Base-by-base conservation (phyloP, 257 asterid species). In the Solanum appendiculatum region DNA sequence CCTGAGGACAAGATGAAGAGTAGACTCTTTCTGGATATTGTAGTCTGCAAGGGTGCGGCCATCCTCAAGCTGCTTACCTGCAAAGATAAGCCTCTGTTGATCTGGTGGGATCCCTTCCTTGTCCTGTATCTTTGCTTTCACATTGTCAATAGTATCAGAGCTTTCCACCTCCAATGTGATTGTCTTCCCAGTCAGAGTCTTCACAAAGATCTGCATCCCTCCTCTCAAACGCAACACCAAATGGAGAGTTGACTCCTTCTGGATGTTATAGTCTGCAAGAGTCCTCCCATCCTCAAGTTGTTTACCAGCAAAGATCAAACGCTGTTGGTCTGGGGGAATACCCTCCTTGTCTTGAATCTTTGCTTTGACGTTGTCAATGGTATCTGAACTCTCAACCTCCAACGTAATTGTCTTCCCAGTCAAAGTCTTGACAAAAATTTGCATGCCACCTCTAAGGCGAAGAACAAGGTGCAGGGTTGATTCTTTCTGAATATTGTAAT, bases 41-140 rank as follows among this genome's bases (percentile, higher is more conserved):
- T 75, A 75, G 58, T 75, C 83, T 75, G 83, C 83, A n/a, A 75
- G 58, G n/a, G 58, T 75, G 58, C 83, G 58, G 1, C 83, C 83
- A 75, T 75, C 83, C 36, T 75, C 83, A n/a, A 75, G 83, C 37
- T 75, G 83, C 60, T 75, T 75, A n/a, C 83, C 58, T 13, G 60
- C 83, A 14, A 75, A 75, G n/a, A 75, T 75, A 3, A 75, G 58
- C 58, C 83, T 75, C 83, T n/a, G 83, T 16, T 75, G 83, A 40
- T 75, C 83, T n/a, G 83, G 83, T 40, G 83, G 83, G 2, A 75
- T 75, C 36, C 83, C 83, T n/a, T 75, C 83, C 83, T 75, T 75
- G 2, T 75, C 83, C 36, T 75, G 83, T 40, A 75, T 75, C 83
- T 40, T 75, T 40, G 83, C 83, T 44, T 75, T 75, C 14, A 75